These are phyloP conservation scores for Tulasnella sp. DNA, from an alignment of 768 basidiomycete species.

Conservation along the genomic window DNA sequence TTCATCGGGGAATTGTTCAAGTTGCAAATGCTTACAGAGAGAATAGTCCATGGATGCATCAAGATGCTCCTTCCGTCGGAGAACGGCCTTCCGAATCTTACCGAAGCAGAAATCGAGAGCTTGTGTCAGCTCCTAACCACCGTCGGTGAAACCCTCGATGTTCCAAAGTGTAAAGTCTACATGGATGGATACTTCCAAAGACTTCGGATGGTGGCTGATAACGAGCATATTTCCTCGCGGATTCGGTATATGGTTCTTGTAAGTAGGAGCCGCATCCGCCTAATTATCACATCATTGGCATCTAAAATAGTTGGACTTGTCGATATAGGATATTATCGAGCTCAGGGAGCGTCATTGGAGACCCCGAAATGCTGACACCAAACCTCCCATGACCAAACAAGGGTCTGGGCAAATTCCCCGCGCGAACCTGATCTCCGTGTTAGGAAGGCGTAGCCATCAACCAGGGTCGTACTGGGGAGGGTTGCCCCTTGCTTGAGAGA, in stretches of 20 bases:
- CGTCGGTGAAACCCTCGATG: constrained; percentile 41
- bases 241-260: constrained; percentile 46
- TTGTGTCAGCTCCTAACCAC: constrained; percentile 44
- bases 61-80: constrained; percentile 40
- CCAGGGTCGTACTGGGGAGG: too few relatives aligned
- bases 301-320: not conserved
- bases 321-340: constrained; percentile 77
- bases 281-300: not conserved
- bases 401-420: constrained; percentile 55
- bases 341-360: constrained; percentile 81
- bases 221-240: constrained; percentile 37
- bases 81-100: constrained; percentile 37
- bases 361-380: constrained; percentile 62
- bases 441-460: too few relatives aligned
- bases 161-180: constrained; percentile 35
- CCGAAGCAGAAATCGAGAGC: constrained; percentile 48
- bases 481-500: too few relatives aligned
- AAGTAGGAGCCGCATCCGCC: constrained; percentile 29
- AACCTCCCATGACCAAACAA: constrained; percentile 82
- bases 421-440: not conserved
- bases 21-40: constrained; percentile 44
- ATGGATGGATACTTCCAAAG: constrained; percentile 43
- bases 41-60: constrained; percentile 46
- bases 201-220: constrained; percentile 37
- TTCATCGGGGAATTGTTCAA: constrained; percentile 49